Conservation (phyloP, 1,284 basidiomycete species). For the Porogramme epimiltina region DNA sequence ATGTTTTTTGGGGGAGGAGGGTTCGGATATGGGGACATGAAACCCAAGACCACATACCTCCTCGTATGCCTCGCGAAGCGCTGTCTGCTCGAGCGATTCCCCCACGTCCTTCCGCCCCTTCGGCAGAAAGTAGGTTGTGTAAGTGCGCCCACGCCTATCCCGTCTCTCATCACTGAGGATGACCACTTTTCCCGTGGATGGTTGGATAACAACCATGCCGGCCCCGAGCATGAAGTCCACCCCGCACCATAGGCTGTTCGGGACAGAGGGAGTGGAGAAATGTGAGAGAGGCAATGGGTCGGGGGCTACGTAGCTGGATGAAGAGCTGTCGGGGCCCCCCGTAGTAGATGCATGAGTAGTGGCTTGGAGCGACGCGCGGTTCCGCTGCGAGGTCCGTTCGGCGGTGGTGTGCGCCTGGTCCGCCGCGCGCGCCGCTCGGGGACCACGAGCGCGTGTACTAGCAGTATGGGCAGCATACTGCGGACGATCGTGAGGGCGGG, state of each 20-base stretch:
- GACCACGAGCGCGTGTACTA: no score
- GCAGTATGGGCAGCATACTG: no score
- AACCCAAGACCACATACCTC: slow-evolving; percentile 43
- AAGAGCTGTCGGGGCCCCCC: no score
- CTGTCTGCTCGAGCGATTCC: slow-evolving; percentile 58
- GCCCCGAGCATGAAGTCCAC: slow-evolving; percentile 57
- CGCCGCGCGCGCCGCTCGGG: no score
- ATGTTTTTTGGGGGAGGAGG: no score
- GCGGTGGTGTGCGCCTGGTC: no score
- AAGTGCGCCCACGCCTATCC: neutral
- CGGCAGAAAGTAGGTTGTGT: slow-evolving; percentile 52
- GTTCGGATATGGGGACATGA: neutral
- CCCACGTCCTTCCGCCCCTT: slow-evolving; percentile 65
- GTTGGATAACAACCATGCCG: slow-evolving; percentile 63
- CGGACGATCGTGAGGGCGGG: no score
- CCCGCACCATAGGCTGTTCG: slow-evolving; percentile 45
- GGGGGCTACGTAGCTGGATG: no score
- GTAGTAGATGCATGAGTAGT: no score
- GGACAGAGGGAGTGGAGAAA: slow-evolving; percentile 33
- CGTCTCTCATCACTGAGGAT: slow-evolving; percentile 39
- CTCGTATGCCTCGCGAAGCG: slow-evolving; percentile 64
- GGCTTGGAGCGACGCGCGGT: no score
- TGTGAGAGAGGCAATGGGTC: slow-evolving; percentile 1
- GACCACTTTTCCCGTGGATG: slow-evolving; percentile 39
- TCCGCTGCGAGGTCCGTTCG: no score